These are phyloP conservation scores for Angomonas ambiguus DNA, from an alignment of 208 protist genomes.

Conservation along the genomic window DNA sequence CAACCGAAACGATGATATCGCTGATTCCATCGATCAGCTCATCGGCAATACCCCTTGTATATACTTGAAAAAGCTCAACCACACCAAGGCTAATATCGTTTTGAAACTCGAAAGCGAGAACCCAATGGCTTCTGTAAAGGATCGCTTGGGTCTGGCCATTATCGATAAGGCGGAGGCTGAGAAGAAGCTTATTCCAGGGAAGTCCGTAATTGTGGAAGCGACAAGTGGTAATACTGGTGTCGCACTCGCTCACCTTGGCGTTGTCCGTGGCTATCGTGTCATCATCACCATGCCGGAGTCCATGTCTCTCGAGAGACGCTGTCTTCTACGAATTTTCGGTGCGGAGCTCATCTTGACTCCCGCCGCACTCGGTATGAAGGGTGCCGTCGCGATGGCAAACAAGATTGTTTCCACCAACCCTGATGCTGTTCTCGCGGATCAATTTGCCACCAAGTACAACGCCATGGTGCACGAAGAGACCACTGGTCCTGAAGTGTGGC, in stretches of 20 bases:
- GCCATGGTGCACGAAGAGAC: conserved; percentile 84
- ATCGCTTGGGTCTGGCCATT: conserved; percentile 78
- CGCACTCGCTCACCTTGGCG: conserved; percentile 75
- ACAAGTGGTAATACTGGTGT: conserved; percentile 91
- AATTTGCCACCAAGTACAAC: conserved; percentile 89
- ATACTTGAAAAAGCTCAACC: conserved; percentile 77
- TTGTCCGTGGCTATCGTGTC: conserved; percentile 77
- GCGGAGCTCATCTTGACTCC: conserved; percentile 88
- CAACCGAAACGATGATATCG: conserved; percentile 54
- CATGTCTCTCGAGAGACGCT: conserved; percentile 86
- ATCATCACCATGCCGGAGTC: conserved; percentile 91
- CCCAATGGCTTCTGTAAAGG: conserved; percentile 84
- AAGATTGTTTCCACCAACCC: conserved; percentile 69
- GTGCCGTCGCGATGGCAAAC: conserved; percentile 73
- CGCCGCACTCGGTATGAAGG: conserved; percentile 85
- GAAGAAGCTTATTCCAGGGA: conserved; percentile 69
- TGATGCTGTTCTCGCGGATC: conserved; percentile 71
- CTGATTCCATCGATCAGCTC: conserved; percentile 64
- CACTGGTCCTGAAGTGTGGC: conserved; percentile 89
- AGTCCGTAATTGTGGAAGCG: conserved; percentile 84
- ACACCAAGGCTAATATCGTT: conserved; percentile 72
- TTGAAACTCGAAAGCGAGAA: conserved; percentile 87
- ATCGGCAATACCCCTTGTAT: conserved; percentile 90
- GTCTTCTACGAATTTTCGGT: conserved; percentile 80
- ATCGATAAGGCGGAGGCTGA: conserved; percentile 81